Evolutionary conservation across 208 protist genomes (phyloP), one percentile per base, ranked within the genome.

Genomic region (Trypanosoma rangeli): DNA sequence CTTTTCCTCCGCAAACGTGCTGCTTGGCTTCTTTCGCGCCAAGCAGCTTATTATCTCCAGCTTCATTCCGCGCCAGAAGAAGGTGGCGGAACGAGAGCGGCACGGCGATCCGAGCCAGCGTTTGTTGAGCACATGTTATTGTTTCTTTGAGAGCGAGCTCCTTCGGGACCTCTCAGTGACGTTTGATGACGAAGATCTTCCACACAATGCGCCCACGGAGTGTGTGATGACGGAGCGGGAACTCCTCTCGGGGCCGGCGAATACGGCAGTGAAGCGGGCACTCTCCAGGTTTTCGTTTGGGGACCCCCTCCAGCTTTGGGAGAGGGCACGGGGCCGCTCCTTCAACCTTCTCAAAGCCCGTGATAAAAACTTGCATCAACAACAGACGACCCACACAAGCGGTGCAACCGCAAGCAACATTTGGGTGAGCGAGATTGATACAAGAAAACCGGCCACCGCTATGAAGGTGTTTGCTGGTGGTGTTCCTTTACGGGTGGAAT

Each of bases 21-120:
- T 94, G 64, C 79, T 96, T 22, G 85, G 85, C 48, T 94, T 96
- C 68, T 94, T 96, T 70, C 76, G 75, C 1, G 80, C 89, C n/a
- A 89, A 91, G 66, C 91, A 96, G 74, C 79, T 82, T 0, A 86
- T 96, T 58, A 79, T 95, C 44, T 70, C 84, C 16, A 68, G 54
- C n/a, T 26, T 18, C 13, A 0, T 59, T 31, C 26, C 28, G 18
- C 28, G 67, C 28, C 57, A 61, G 46, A 70, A 68, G 15, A n/a
- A 39, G 10, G 77, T 81, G 35, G 86, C 79, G 0, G 64, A 83
- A 26, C 76, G 88, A 50, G 88, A 93, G 73, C 79, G 68, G 7
- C 50, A 49, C 5, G 81, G 70, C 49, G 73, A 58, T 4, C 48
- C 54, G 0, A 62, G 68, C 20, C 70, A 83, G 55, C 73, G 79